Percentiles rank a stretch among this genome's conserved stretches.
These are phyloP conservation scores for Nicotiana tomentosiformis DNA, from an alignment of 257 asterid species.

Conservation along the genomic window DNA sequence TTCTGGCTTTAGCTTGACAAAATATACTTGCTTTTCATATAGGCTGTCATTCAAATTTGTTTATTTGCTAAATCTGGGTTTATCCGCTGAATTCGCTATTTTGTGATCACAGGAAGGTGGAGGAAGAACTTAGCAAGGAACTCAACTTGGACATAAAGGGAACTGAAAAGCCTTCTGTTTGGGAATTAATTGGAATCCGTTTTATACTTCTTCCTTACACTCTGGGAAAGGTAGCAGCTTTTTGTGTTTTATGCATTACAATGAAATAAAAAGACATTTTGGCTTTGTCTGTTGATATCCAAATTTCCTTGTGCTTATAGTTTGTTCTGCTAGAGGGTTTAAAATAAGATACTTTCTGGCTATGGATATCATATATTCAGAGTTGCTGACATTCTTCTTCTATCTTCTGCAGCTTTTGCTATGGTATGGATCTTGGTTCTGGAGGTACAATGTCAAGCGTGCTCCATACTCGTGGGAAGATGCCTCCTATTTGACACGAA, in stretches of 20 bases:
- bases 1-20: not conserved
- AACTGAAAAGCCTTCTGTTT: slow-evolving; percentile 84
- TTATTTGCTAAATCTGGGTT: slow-evolving; percentile 4
- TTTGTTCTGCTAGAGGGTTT: slow-evolving; percentile 5
- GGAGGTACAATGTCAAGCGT: slow-evolving; percentile 75
- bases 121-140: slow-evolving; percentile 84
- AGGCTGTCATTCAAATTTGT: not conserved
- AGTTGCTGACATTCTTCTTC: slow-evolving; percentile 4
- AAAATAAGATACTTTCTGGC: not conserved
- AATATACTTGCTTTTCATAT: not conserved
- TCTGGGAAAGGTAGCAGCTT: slow-evolving; percentile 51
- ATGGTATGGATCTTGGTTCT: slow-evolving; percentile 77
- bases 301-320: not conserved
- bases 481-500: slow-evolving; percentile 73
- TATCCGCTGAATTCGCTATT: slow-evolving; percentile 4
- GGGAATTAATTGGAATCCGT: slow-evolving; percentile 80
- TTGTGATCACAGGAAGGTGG: slow-evolving; percentile 47
- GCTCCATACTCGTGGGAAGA: slow-evolving; percentile 81
- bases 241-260: not conserved
- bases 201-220: slow-evolving; percentile 87
- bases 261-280: slow-evolving; percentile 3
- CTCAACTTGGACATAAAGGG: slow-evolving; percentile 91
- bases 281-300: not conserved
- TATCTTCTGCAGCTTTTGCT: slow-evolving; percentile 48
- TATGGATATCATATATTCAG: not conserved